phyloP scores from a whole-genome alignment of 495 filamentous ascomycete species.

The Trichoderma reesei region DNA sequence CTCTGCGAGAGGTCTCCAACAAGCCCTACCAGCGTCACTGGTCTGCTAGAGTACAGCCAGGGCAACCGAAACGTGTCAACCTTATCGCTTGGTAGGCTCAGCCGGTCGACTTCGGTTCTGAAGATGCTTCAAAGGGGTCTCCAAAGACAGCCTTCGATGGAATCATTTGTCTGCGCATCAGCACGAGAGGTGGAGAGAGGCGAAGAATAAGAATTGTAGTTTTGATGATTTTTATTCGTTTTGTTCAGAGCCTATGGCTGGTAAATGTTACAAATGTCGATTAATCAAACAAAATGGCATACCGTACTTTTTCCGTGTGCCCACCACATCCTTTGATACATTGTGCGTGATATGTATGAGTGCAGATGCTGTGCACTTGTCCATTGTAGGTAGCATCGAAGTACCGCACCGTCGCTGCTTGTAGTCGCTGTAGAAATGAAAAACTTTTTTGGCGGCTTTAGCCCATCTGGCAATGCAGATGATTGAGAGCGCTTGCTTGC shows the following conservation, averaged over 20 bases:
- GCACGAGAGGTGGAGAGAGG: neutral
- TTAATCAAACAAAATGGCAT: neutral
- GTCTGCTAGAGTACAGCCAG: neutral
- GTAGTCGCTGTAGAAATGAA: neutral
- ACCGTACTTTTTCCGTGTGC: neutral
- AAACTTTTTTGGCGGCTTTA: neutral
- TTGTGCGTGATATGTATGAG: neutral
- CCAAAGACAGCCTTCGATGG: neutral
- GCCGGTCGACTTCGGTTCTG: neutral
- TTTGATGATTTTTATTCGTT: neutral
- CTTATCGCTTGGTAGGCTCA: neutral
- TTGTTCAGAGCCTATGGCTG: neutral
- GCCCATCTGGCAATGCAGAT: neutral
- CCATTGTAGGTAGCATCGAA: neutral
- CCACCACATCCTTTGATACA: neutral
- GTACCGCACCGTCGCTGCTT: neutral
- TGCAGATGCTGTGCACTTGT: neutral
- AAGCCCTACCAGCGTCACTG: neutral
- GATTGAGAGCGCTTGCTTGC: conserved; percentile 7
- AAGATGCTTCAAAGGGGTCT: neutral
- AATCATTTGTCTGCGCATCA: neutral
- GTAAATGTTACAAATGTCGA: neutral
- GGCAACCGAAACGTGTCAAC: neutral
- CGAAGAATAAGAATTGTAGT: neutral
- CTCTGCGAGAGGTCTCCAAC: neutral